Evolutionary conservation across 176 grass and related monocot genomes (phyloP).

Genomic region (Thinopyrum elongatum): DNA sequence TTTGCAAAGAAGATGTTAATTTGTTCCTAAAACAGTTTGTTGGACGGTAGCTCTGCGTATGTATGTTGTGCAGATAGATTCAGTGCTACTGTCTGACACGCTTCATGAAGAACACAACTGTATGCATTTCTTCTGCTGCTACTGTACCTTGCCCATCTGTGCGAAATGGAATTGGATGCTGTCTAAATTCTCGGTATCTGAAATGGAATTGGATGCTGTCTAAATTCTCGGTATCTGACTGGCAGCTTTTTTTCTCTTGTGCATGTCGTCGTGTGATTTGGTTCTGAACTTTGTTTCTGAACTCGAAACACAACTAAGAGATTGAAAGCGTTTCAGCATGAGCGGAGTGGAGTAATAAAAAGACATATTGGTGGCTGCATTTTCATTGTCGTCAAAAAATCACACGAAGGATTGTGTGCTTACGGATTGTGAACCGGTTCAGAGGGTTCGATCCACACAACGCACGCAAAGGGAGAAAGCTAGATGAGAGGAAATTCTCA

Average conservation of each 20-base stretch:
- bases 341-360: no score
- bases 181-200: background rate
- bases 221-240: background rate
- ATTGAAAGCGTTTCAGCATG: background rate
- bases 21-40: no score
- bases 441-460: slow-evolving; percentile 64
- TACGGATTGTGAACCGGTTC: slow-evolving; percentile 81
- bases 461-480: background rate
- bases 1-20: no score
- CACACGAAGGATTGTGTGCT: slow-evolving; percentile 5
- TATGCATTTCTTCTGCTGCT: no score
- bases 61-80: no score
- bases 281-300: background rate
- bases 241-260: background rate
- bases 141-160: no score
- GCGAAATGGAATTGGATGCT: background rate
- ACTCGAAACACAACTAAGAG: background rate
- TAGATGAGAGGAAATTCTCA: slow-evolving; percentile 1
- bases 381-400: background rate
- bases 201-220: background rate
- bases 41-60: no score
- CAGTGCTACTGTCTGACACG: no score
- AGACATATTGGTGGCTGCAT: background rate
- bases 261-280: background rate
- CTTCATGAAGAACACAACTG: no score